Evolutionary conservation across 768 basidiomycete species (phyloP).

Genomic region (Tricholoma sp.): DNA sequence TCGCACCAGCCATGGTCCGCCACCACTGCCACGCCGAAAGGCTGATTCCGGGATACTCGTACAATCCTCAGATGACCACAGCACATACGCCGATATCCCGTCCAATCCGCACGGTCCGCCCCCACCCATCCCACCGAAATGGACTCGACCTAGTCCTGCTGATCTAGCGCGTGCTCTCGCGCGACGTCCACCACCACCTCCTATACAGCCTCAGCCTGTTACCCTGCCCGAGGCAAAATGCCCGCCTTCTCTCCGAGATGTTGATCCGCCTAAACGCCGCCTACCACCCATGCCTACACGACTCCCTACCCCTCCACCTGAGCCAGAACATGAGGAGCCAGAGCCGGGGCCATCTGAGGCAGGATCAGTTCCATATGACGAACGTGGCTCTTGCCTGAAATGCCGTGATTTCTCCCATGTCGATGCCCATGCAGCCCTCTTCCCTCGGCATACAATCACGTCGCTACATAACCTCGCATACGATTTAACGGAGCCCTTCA

Average conservation of each 20-base stretch:
- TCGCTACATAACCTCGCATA: constrained; percentile 35
- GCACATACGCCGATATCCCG: too few relatives aligned
- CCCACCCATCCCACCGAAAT: constrained; percentile 17
- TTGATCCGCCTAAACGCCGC: constrained; percentile 16
- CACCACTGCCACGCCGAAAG: constrained; percentile 14
- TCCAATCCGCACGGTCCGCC: constrained; percentile 6
- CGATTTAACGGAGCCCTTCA: constrained; percentile 37
- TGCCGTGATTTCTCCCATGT: constrained; percentile 39
- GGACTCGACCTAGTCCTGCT: constrained; percentile 12
- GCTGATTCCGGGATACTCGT: too few relatives aligned
- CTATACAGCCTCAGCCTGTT: constrained; percentile 6
- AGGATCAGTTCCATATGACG: neutral
- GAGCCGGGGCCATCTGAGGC: constrained; percentile 6
- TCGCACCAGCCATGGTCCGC: neutral
- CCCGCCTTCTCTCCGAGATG: constrained; percentile 3
- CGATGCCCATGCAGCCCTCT: constrained; percentile 38
- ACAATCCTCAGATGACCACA: too few relatives aligned
- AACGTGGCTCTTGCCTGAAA: constrained; percentile 30
- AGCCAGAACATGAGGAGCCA: constrained; percentile 18
- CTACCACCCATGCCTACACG: constrained; percentile 27
- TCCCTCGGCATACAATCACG: constrained; percentile 35
- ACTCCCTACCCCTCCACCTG: constrained; percentile 26
- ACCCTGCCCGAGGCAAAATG: constrained; percentile 1
- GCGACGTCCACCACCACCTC: constrained; percentile 31
- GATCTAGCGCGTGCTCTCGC: constrained; percentile 24